Evolutionary conservation across 257 asterid species (phyloP).

Genomic region (Solanum bukasovii): DNA sequence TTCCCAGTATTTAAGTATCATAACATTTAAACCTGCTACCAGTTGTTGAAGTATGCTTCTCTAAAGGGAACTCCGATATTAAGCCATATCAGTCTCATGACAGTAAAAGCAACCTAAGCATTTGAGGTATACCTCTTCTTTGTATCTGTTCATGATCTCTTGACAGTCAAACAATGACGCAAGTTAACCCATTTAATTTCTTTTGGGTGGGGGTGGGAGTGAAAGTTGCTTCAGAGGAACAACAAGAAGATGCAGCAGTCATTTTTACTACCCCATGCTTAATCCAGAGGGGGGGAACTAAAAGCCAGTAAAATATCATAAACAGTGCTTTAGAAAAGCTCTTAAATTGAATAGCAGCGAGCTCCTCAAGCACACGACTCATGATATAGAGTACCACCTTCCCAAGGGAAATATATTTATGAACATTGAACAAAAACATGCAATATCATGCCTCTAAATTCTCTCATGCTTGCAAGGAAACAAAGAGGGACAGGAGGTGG

Average conservation of each 20-base stretch:
- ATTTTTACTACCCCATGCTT: neutral
- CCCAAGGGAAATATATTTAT: neutral
- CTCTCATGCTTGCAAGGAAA: neutral
- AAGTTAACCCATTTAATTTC: neutral
- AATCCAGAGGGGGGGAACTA: neutral
- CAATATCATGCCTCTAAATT: neutral
- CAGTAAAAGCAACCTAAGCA: neutral
- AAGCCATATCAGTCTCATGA: neutral
- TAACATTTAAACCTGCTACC: neutral
- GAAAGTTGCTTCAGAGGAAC: neutral
- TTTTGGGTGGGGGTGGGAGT: neutral
- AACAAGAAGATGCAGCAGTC: neutral
- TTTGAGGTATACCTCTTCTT: neutral
- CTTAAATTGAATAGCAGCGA: neutral
- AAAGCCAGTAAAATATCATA: neutral
- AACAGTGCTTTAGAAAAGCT: neutral
- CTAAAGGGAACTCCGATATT: neutral
- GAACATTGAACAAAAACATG: neutral
- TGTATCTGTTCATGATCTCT: neutral
- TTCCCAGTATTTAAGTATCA: neutral
- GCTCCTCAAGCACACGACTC: neutral
- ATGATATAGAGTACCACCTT: neutral
- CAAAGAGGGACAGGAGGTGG: neutral
- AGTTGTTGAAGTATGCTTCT: neutral
- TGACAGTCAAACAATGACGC: neutral